Base-by-base conservation (phyloP, 2,329 filamentous ascomycete species). In the Colletotrichum brevisporum region DNA sequence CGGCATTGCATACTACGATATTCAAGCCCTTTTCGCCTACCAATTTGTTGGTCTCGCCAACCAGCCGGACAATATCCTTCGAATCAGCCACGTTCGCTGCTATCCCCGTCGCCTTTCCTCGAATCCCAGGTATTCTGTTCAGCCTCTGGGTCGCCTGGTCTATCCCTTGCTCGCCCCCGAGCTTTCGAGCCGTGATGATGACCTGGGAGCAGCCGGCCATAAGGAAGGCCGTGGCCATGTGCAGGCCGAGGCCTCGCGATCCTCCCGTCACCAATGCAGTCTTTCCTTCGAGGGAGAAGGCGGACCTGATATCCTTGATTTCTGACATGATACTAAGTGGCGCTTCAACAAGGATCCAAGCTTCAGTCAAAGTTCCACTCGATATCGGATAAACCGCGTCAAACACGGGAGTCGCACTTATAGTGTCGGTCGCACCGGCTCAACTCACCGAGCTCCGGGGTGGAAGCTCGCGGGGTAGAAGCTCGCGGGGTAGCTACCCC, bases 101-200 rank as follows among this genome's bases (percentile, higher is more conserved):
- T 21, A 93, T 80, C 12, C 89, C 85, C 74, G 90, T 88, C 24
- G 91, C 91, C 70, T 83, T 81, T 15, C 88, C 89, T 47, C 81
- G 83, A 13, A 90, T 86, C 0, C 83, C 81, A 67, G 88, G 86
- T 1, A 93, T 83, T 4, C 84, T 85, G 75, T 93, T 92, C 59
- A 93, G 86, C 36, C 88, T 89, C 2, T 84, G 85, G 71, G 90
- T 89, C 39, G 91, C 91, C 76, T 90, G 87, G 54, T 89, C 85
- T 80, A 82, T 77, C 24, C 78, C 78, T 57, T 79, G 74, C 3
- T 89, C 91, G 27, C 90, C 91, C 43, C 85, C 81, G 59, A 87
- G 85, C 82, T 92, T 93, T 74, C 91, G 89, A 5, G 89, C 91
- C n/a, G 90, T 92, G 78, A 93, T 91, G 82, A 92, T 90, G 70